These are phyloP conservation scores for Amanita molliuscula DNA, from an alignment of 768 basidiomycete species.

Conservation along the genomic window DNA sequence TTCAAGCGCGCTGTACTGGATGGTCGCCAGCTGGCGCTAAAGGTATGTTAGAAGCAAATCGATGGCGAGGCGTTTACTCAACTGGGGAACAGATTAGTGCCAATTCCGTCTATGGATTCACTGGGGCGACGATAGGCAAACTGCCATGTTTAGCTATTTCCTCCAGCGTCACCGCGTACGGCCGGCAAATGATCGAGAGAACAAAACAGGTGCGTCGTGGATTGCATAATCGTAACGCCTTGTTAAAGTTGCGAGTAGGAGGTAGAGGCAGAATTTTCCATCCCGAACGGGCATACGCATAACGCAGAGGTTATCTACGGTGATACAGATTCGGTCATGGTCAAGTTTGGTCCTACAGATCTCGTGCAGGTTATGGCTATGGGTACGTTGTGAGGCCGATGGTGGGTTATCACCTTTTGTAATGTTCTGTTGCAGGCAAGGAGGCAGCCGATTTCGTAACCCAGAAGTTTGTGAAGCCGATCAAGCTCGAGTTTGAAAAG, in stretches of 20 bases:
- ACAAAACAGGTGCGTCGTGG: slow-evolving; percentile 64
- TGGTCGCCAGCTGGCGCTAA: slow-evolving; percentile 92
- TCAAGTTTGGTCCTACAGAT: slow-evolving; percentile 88
- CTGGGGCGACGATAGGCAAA: slow-evolving; percentile 95
- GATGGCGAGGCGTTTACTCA: not conserved
- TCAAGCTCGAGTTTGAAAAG: slow-evolving; percentile 99
- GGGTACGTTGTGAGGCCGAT: slow-evolving; percentile 36
- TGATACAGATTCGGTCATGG: slow-evolving; percentile 99
- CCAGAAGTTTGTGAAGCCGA: slow-evolving; percentile 83
- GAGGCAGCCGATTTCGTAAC: slow-evolving; percentile 93
- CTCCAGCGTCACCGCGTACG: slow-evolving; percentile 91
- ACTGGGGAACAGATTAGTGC: slow-evolving; percentile 71
- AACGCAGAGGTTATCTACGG: slow-evolving; percentile 96
- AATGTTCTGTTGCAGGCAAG: slow-evolving; percentile 41
- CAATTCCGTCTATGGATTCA: slow-evolving; percentile 98
- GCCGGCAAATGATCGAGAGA: slow-evolving; percentile 97
- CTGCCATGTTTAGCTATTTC: slow-evolving; percentile 94
- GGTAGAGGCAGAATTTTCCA: slow-evolving; percentile 81
- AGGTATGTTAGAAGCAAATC: slow-evolving; percentile 36
- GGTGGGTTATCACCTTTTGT: not conserved
- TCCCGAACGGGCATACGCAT: slow-evolving; percentile 75
- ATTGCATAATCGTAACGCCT: not conserved
- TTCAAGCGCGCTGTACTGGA: slow-evolving; percentile 98
- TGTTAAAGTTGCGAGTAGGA: slow-evolving; percentile 33
- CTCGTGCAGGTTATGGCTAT: slow-evolving; percentile 81